Base-by-base conservation (phyloP, 2,329 filamentous ascomycete genomes). In the Pestalotiopsis sp. region DNA sequence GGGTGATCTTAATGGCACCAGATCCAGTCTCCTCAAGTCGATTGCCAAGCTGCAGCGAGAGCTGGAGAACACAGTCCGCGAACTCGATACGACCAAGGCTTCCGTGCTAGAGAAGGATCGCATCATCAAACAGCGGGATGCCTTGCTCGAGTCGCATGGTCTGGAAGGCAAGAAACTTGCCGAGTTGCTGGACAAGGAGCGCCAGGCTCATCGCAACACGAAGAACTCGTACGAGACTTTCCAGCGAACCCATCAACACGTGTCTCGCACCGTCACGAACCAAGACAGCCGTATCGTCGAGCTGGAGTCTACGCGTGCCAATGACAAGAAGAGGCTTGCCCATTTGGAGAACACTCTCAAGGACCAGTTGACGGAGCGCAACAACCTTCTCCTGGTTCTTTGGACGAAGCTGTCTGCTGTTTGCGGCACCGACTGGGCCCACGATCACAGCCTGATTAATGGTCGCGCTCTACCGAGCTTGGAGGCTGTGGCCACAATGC, bases 151-250 rank as follows among this genome's bases (percentile, higher is more conserved):
- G 80, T 93, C 91, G 31, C 93, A 96, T 75, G 93, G 92, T 2
- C 87, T 98, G 25, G 96, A 99, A 79, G 92, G 90, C 66, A 90
- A 93, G 69, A 94, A 94, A 75, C 84, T 98, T 12, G 90, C 91
- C 1, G 95, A 98, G 72, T 86, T 97, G 66, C 90, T 98, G 14
- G 95, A 98, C 64, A 97, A 97, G 75, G 96, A 99, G 81, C 90
- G 94, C 14, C 88, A 93, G 72, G 89, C 89, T 25, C 94, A 97
- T 74, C 92, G 94, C 71, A 93, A 93, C 75, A 96, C 97, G 69
- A 94, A 94, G 77, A 89, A 93, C 70, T 91, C 95, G 69, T 97
- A 93, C 74, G 96, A 99, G 75, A 93, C 93, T 49, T 92, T 93
- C 75, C 92, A 97, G 74, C 94, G 94, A 77, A 94, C 93, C 2